phyloP scores from a whole-genome alignment of 192 early-diverging fungal species.

The Backusella westeae region DNA sequence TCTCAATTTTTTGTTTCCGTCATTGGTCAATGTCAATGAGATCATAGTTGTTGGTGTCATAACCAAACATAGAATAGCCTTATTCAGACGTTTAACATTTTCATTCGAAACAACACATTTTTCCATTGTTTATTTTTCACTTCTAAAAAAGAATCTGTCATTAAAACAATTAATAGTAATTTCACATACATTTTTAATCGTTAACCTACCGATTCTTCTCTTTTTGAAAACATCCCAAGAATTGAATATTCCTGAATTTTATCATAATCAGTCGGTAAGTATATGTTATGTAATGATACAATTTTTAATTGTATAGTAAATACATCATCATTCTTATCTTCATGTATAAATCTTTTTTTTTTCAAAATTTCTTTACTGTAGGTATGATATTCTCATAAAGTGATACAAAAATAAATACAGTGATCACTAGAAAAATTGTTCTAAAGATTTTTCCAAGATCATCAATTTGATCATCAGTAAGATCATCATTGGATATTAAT shows the following conservation, averaged over 20 bases:
- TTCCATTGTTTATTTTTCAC: not conserved
- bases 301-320: not conserved
- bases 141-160: not conserved
- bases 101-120: not conserved
- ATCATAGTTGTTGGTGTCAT: not conserved
- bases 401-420: not conserved
- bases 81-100: not conserved
- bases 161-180: not conserved
- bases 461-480: not conserved
- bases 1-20: not conserved
- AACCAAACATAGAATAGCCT: not conserved
- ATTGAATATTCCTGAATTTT: not conserved
- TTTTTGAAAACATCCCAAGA: not conserved
- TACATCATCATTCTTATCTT: not conserved
- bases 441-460: not conserved
- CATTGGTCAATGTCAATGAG: not conserved
- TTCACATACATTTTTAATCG: not conserved
- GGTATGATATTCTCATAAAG: not conserved
- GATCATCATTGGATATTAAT: not conserved
- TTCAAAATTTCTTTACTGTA: not conserved
- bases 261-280: not conserved
- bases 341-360: not conserved
- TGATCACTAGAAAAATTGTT: not conserved
- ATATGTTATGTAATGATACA: not conserved
- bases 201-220: not conserved